Base-by-base conservation (phyloP, 2,329 filamentous ascomycete genomes). In the Penicillium capsulatum region DNA sequence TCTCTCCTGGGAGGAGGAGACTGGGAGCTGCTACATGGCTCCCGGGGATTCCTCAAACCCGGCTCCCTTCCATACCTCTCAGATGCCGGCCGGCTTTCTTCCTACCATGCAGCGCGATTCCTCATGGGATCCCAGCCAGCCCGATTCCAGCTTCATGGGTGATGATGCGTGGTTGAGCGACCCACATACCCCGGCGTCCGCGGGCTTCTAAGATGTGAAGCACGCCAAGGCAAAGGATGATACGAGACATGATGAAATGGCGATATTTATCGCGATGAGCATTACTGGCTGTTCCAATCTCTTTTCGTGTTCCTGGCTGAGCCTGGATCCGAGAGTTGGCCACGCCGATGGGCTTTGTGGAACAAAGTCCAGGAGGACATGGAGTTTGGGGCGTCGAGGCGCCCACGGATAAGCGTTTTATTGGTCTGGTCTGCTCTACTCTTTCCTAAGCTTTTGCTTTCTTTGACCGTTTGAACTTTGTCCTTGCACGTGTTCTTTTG, bases 51-150 rank as follows among this genome's bases (percentile, higher is more conserved):
- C 31, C n/a, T 43, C 48, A 4, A 51, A 36, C 36, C 43, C 48
- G 1, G 28, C 31, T 17, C 31, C 39, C 20, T 50, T 48, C 31
- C 17, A 33, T 2, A 20, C 33, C n/a, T 15, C 35, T 2, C 31
- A 41, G 2, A 29, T 37, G 16, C 2, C 34, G 2, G 15, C 35
- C 19, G 17, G 27, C 11, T 45, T 40, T 24, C 35, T 42, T 8
- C 31, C 36, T 2, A 22, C 22, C 15, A 41, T 53, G 47, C 47
- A 48, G 7, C 47, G 35, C 6, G 40, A 50, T 7, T 27, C 41
- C 4, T 42, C 44, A 5, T 47, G 45, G 42, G 48, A 46, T 11
- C 17, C 42, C 7, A 40, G 31, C 19, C 41, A 43, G 3, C 38
- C 28, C n/a, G 27, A 19, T 7, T 2, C n/a, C 31, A 16, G 31